These are phyloP conservation scores for Colletotrichum sp. DNA, from an alignment of 2,329 filamentous ascomycete genomes.

Conservation along the genomic window DNA sequence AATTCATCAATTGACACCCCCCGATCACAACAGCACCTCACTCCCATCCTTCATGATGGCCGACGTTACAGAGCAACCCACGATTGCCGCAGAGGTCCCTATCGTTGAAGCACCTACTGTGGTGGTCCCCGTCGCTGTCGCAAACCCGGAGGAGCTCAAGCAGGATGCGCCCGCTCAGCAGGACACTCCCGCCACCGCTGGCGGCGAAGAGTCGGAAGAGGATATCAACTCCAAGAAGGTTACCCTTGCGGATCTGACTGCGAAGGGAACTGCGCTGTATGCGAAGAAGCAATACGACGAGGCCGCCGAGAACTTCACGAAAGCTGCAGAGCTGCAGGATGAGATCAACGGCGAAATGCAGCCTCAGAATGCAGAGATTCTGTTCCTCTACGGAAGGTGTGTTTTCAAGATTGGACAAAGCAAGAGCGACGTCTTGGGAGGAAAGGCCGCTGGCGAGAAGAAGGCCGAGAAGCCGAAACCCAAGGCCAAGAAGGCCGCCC, in stretches of 20 bases:
- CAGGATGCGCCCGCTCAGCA: constrained; percentile 15
- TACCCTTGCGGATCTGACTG: constrained; percentile 77
- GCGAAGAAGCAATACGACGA: constrained; percentile 86
- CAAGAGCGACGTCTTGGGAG: constrained; percentile 93
- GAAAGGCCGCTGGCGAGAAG: constrained; percentile 69
- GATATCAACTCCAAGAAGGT: constrained; percentile 60
- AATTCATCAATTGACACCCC: background rate
- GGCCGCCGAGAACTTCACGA: constrained; percentile 86
- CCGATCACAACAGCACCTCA: background rate
- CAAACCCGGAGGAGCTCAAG: constrained; percentile 14
- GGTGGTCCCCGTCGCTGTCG: constrained; percentile 30
- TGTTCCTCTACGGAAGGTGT: constrained; percentile 93
- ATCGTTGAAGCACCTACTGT: constrained; percentile 7
- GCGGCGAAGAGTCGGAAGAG: constrained; percentile 37
- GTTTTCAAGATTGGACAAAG: constrained; percentile 92
- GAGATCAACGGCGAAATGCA: constrained; percentile 92
- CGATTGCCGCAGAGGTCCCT: constrained; percentile 20
- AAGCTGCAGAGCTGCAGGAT: constrained; percentile 88
- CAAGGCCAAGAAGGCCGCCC: constrained; percentile 41
- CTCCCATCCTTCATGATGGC: constrained; percentile 26
- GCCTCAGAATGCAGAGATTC: constrained; percentile 87
- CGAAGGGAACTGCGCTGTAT: constrained; percentile 84
- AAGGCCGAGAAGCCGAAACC: constrained; percentile 36
- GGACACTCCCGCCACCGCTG: constrained; percentile 4
- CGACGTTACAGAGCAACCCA: constrained; percentile 32